These are phyloP conservation scores for Adansonia digitata DNA, from an alignment of 345 rosid species.

Conservation along the genomic window DNA sequence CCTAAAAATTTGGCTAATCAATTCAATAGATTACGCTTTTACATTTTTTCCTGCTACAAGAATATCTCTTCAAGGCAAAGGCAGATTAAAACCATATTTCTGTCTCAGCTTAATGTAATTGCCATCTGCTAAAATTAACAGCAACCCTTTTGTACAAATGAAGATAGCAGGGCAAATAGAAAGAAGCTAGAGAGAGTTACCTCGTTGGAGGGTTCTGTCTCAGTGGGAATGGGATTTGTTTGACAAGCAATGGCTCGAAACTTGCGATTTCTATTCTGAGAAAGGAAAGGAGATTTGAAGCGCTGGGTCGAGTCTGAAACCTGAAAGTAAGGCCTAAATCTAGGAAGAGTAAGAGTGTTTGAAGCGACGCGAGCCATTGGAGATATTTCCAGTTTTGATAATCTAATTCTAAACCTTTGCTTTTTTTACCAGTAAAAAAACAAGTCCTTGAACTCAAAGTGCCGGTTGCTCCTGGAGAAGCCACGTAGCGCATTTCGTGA, in stretches of 20 bases:
- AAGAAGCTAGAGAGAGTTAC: not conserved
- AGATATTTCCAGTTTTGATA: not conserved
- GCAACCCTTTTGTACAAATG: not conserved
- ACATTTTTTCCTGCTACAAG: not conserved
- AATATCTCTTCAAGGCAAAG: not conserved
- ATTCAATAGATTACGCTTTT: no score
- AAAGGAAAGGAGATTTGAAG: conserved; percentile 9
- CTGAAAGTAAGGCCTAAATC: conserved; percentile 29
- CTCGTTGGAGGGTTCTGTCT: conserved; percentile 7
- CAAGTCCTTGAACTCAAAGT: no score
- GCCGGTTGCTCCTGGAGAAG: not conserved
- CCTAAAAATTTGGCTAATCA: not conserved
- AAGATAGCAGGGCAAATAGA: not conserved
- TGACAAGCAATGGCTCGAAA: conserved; percentile 36
- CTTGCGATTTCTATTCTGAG: conserved; percentile 8
- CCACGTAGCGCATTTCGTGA: not conserved
- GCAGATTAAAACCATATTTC: not conserved
- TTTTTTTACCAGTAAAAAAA: no score
- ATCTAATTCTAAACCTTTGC: not conserved
- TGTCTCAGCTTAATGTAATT: not conserved
- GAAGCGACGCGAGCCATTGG: conserved; percentile 15
- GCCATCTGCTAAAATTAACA: not conserved
- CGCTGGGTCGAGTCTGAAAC: conserved; percentile 3
- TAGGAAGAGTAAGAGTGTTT: conserved; percentile 33
- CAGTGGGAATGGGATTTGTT: conserved; percentile 29